These are phyloP conservation scores for Tubosaeta brunneosetosa DNA, from an alignment of 768 basidiomycete genomes.

Conservation along the genomic window DNA sequence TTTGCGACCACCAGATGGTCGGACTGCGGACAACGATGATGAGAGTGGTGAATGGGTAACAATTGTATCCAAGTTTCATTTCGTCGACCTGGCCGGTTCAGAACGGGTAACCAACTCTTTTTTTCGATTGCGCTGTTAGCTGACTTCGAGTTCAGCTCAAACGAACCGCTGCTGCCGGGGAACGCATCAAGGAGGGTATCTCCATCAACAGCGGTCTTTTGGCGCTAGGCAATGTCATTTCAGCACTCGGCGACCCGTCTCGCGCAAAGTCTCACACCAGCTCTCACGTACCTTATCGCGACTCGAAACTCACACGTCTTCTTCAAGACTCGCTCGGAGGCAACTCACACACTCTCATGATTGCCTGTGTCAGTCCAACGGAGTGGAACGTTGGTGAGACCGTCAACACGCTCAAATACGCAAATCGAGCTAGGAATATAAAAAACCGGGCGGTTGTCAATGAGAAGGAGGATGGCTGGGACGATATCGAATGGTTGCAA, in stretches of 20 bases:
- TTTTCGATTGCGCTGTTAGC: conserved; percentile 7
- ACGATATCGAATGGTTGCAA: conserved; percentile 96
- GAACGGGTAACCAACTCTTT: conserved; percentile 60
- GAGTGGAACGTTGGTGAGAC: conserved; percentile 96
- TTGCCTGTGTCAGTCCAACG: conserved; percentile 93
- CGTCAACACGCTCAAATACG: conserved; percentile 93
- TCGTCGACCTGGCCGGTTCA: conserved; percentile 95
- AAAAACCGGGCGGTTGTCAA: conserved; percentile 91
- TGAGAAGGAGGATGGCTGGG: conserved; percentile 97
- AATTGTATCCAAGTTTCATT: conserved; percentile 94
- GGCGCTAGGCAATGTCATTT: conserved; percentile 97
- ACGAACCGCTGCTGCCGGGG: conserved; percentile 92
- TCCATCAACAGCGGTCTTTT: conserved; percentile 96
- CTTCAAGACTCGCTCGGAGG: conserved; percentile 87
- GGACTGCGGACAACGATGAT: conserved; percentile 43
- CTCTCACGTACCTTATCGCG: conserved; percentile 93
- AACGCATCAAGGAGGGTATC: conserved; percentile 98
- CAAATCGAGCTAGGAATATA: conserved; percentile 95
- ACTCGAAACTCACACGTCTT: conserved; percentile 90
- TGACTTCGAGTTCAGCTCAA: conserved; percentile 60
- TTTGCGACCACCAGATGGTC: conserved; percentile 49
- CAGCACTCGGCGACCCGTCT: conserved; percentile 91
- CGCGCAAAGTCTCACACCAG: conserved; percentile 79
- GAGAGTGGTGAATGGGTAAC: conserved; percentile 83
- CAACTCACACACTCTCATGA: conserved; percentile 97